Evolutionary conservation across 78 protist genomes (phyloP), one percentile per base, ranked within the genome.

Genomic region (Dictyostelium purpureum): DNA sequence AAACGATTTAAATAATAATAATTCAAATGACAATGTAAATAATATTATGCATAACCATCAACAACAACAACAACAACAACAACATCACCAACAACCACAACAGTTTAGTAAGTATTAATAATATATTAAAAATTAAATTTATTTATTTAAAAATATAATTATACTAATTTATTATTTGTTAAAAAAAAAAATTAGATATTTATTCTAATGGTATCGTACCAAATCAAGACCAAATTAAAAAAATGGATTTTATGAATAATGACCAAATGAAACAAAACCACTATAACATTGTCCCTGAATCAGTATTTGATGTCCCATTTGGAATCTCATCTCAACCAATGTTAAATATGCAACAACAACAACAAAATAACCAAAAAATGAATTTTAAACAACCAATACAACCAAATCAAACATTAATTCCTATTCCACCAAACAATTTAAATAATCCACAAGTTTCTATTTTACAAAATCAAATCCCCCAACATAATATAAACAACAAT

Each of bases 241-340:
- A 80, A 67, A 38, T 66, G 2, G 89, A 80, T 37, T 80, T 51
- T 24, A 28, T 54, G 0, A 82, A 70, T 63, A n/a, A n/a, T 77
- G 80, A 82, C n/a, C 69, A 37, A 18, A 43, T 85, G 35, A 70
- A 83, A 83, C 77, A 73, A 26, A 56, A 85, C 16, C 40, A 47
- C 7, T 51, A 35, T 57, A 70, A 66, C 42, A 69, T 83, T 69
- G 90, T 83, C 0, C 92, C 80, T 0, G 92, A 73, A 42, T 59
- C 92, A 31, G 59, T 73, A 26, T 70, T 73, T 42, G 92, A 85
- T 37, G 66, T 85, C 10, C 80, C 80, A 56, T 52, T 85, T 40
- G 40, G 42, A 4, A n/a, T 56, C 2, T 38, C 51, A 31, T 14
- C 40, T 2, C 70, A 70, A 70, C 26, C 43, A 28, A 56, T 56